phyloP scores from a whole-genome alignment of 169 alveolate species.

The Amoebophrya sp. region DNA sequence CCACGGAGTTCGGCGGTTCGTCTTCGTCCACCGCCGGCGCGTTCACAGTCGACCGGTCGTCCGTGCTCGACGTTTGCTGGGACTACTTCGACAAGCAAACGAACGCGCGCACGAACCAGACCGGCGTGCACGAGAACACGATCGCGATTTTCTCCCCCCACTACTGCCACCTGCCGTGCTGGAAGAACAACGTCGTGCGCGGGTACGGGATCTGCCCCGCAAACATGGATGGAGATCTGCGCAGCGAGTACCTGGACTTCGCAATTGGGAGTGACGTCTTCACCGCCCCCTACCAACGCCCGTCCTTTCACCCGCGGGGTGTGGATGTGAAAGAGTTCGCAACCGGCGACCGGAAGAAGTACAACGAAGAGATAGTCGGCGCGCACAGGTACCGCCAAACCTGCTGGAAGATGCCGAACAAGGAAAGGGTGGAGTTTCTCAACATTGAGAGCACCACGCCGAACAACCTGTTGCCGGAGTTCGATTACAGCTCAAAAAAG shows the following conservation, averaged over 20 bases:
- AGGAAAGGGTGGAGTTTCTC: neutral
- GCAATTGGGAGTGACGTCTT: no score
- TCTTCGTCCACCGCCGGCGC: no score
- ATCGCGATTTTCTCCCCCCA: neutral
- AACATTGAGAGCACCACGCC: no score
- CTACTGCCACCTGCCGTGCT: neutral
- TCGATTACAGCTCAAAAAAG: no score
- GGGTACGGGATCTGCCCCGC: neutral
- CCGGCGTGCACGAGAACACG: neutral
- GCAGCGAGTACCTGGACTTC: no score
- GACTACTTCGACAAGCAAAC: neutral
- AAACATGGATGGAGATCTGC: no score
- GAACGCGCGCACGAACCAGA: neutral
- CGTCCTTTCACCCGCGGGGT: no score
- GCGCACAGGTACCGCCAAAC: neutral
- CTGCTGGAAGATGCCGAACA: neutral
- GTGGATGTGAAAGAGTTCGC: no score
- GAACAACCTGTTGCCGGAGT: no score
- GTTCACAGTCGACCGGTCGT: no score
- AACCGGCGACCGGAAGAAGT: neutral
- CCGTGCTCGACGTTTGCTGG: neutral
- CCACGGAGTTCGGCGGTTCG: no score
- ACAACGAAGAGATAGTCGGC: neutral
- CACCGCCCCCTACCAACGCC: no score
- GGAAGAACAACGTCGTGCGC: neutral